Conservation (phyloP, 495 filamentous ascomycete species). For the Hypoxylon intermedium region DNA sequence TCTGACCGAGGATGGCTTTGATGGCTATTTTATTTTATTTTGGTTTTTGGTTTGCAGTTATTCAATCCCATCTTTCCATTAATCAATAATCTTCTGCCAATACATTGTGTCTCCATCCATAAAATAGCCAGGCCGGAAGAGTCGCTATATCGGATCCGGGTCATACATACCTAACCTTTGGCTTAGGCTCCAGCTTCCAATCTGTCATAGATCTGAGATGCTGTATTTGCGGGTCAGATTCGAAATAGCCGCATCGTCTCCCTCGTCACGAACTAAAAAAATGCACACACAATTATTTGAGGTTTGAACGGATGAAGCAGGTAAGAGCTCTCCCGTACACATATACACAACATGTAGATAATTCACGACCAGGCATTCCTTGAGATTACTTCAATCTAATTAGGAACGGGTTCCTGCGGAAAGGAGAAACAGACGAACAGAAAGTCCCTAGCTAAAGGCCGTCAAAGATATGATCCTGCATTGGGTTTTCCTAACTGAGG, state of each 20-base stretch:
- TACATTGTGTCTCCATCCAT: background rate
- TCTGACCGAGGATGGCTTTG: too few species aligned
- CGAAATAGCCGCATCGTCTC: conserved; percentile 68
- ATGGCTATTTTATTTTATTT: too few species aligned
- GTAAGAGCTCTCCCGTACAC: conserved; percentile 41
- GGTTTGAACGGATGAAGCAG: conserved; percentile 69
- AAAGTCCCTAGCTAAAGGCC: conserved; percentile 20
- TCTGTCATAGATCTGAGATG: conserved; percentile 86
- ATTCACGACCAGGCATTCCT: conserved; percentile 62
- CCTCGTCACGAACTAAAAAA: conserved; percentile 79
- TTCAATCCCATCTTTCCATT: too few species aligned
- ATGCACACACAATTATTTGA: conserved; percentile 76
- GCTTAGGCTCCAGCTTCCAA: conserved; percentile 84
- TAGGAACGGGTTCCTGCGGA: conserved; percentile 14
- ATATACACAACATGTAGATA: background rate
- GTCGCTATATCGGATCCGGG: conserved; percentile 47
- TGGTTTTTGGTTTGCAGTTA: too few species aligned
- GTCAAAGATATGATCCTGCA: conserved; percentile 22
- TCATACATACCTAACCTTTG: conserved; percentile 66
- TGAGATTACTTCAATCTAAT: conserved; percentile 67
- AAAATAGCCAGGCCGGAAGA: too few species aligned
- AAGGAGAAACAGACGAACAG: conserved; percentile 17
- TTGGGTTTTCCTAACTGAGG: conserved; percentile 15
- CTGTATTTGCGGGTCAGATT: conserved; percentile 57
- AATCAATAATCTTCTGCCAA: background rate